phyloP scores from a whole-genome alignment of 2,329 filamentous ascomycete genomes.

The Atkinsonella hypoxylon region DNA sequence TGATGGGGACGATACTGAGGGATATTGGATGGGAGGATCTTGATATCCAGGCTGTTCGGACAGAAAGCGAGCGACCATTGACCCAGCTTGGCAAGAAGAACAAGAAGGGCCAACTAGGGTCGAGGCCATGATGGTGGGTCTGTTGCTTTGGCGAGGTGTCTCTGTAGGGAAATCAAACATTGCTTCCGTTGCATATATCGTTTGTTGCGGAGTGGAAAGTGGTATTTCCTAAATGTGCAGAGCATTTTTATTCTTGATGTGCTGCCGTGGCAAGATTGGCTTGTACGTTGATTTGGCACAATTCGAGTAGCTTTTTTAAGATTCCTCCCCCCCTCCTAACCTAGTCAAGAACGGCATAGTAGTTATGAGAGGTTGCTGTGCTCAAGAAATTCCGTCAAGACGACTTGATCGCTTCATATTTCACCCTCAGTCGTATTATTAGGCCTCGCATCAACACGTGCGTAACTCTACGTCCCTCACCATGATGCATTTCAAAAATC shows the following conservation, averaged over 20 bases:
- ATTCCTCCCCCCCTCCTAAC: neutral
- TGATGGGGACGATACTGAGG: constrained; percentile 54
- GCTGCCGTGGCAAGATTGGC: neutral
- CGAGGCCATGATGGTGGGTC: neutral
- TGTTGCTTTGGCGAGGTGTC: neutral
- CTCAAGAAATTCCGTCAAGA: neutral
- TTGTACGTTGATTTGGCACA: neutral
- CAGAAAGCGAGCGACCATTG: constrained; percentile 10
- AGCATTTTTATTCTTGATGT: neutral
- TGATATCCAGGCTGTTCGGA: constrained; percentile 22
- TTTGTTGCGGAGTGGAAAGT: neutral
- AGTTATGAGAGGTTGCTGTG: neutral
- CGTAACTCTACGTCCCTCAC: too few species aligned
- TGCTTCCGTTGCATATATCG: neutral
- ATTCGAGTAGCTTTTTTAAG: neutral
- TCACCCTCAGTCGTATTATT: too few species aligned
- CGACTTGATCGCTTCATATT: too few species aligned
- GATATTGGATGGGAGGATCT: constrained; percentile 60
- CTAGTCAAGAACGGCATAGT: neutral
- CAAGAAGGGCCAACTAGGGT: neutral
- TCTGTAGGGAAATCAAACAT: neutral
- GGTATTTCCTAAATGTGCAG: neutral
- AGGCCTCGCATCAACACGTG: too few species aligned
- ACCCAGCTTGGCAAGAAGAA: constrained; percentile 3
- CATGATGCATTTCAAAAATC: too few species aligned